Conservation (phyloP, 768 basidiomycete species). For the Xerocomellus intermedius region DNA sequence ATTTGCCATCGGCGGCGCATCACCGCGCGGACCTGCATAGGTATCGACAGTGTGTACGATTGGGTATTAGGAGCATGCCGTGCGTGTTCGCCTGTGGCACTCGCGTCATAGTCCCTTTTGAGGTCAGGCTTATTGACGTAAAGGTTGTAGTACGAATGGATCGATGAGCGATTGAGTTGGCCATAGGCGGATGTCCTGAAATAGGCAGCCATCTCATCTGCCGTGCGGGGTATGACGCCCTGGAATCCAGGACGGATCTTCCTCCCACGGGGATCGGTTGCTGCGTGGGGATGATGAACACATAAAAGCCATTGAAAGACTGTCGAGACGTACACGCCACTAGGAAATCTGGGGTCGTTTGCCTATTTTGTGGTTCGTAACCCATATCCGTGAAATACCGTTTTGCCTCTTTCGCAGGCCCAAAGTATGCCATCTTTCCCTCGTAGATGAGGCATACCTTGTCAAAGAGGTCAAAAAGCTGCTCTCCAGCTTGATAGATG, state of each 20-base stretch:
- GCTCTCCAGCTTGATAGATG: conserved; percentile 82
- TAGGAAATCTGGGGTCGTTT: conserved; percentile 62
- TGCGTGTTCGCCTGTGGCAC: conserved; percentile 52
- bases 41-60: conserved; percentile 46
- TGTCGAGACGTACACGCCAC: conserved; percentile 39
- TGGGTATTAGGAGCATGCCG: conserved; percentile 40
- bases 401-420: conserved; percentile 1
- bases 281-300: conserved; percentile 15
- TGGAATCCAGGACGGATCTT: conserved; percentile 44
- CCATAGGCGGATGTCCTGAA: conserved; percentile 43
- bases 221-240: conserved; percentile 45
- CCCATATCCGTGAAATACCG: conserved; percentile 20
- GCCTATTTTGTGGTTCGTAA: conserved; percentile 50
- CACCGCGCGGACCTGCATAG: conserved; percentile 44
- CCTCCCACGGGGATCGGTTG: conserved; percentile 61
- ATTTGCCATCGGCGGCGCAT: conserved; percentile 46
- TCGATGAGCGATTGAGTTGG: conserved; percentile 43
- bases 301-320: background rate
- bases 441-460: conserved; percentile 25
- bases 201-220: conserved; percentile 55
- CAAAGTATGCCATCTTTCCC: conserved; percentile 10
- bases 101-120: conserved; percentile 43
- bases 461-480: conserved; percentile 62
- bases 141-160: conserved; percentile 42
- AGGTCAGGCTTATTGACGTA: conserved; percentile 46